Base-by-base conservation (phyloP, 176 grass and related monocot genomes). In the Oryza coarctata region DNA sequence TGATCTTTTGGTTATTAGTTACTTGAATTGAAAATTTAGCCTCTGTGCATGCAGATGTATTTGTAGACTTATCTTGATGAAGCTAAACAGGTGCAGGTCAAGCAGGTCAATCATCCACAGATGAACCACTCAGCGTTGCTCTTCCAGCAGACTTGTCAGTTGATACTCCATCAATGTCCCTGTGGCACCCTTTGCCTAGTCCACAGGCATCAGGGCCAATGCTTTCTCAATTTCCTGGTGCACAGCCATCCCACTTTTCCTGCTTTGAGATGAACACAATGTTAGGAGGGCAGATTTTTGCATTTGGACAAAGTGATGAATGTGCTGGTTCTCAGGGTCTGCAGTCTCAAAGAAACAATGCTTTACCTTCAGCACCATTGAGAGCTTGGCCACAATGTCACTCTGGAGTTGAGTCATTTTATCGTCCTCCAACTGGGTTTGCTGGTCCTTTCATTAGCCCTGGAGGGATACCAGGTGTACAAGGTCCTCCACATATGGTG, bases 121-220 rank as follows among this genome's bases (percentile, higher is more conserved):
- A 93, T 90, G 93, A 95, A 67, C 85, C 85, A 3, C 77, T 95
- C 33, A 83, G 80, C 14, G 96, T 95, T 74, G 93, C 96, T 79
- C 96, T 98, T 62, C 96, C 96, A 71, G 96, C 93, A 55, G 96
- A 98, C 87, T 84, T 98, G 77, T 99, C 93, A 31, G 90, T 98
- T 39, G 96, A 98, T 81, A 95, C 96, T 85, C 82, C 91, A 30
- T 76, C 85, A 49, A 92, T 95, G 58, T 86, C 91, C 52, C 65
- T 92, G 49, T 99, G 96, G 96, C 92, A 91, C 74, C 81, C 90
- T 75, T 68, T 99, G 71, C 68, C 90, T 22, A 99, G 96, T 70
- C 89, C 91, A 70, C 96, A 95, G 75, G 82, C 89, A 45, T 86
- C 92, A 44, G 87, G 83, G 28, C 79, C 92, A 80, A 85, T 93